Evolutionary conservation across 1,139 yeast species (phyloP).

Genomic region (Magnusiomyces ingens): DNA sequence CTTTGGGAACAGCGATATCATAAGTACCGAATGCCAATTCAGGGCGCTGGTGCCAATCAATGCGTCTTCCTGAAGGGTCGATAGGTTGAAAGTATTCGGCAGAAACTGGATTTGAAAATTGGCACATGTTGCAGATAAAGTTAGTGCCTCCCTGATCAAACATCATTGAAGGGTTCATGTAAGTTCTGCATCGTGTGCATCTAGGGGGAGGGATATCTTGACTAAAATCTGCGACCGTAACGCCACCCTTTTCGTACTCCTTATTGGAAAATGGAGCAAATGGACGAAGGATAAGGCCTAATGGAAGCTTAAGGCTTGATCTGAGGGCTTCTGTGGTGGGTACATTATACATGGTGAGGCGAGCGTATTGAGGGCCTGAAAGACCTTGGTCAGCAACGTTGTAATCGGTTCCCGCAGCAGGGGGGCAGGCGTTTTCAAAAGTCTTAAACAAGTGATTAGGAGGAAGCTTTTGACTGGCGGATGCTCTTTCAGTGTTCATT

Average conservation of each 20-base stretch:
- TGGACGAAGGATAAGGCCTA: constrained; percentile 76
- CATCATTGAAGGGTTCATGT: constrained; percentile 77
- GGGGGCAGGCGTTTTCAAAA: constrained; percentile 71
- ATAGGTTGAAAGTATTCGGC: constrained; percentile 58
- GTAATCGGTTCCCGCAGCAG: constrained; percentile 69
- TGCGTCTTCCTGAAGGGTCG: constrained; percentile 53
- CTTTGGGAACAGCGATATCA: constrained; percentile 71
- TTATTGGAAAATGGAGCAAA: constrained; percentile 45
- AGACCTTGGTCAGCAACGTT: constrained; percentile 74
- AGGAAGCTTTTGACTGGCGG: constrained; percentile 44
- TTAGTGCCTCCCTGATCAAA: constrained; percentile 55
- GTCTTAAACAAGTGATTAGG: constrained; percentile 50
- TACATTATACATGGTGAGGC: constrained; percentile 75
- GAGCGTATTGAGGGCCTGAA: constrained; percentile 71
- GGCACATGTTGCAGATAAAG: constrained; percentile 84
- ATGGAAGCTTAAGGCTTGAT: constrained; percentile 66
- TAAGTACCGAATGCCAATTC: constrained; percentile 81
- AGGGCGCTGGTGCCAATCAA: constrained; percentile 60
- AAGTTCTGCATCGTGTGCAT: constrained; percentile 86
- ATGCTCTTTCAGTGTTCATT: constrained; percentile 50
- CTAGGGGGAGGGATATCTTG: constrained; percentile 64
- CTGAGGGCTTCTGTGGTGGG: constrained; percentile 72
- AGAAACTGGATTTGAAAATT: constrained; percentile 66
- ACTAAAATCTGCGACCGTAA: constrained; percentile 65
- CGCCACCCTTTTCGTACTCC: constrained; percentile 30